Percentiles rank a stretch among this genome's conserved stretches.
Evolutionary conservation across 805 yeast genomes (phyloP).

Genomic region (Metschnikowia corniflorae): DNA sequence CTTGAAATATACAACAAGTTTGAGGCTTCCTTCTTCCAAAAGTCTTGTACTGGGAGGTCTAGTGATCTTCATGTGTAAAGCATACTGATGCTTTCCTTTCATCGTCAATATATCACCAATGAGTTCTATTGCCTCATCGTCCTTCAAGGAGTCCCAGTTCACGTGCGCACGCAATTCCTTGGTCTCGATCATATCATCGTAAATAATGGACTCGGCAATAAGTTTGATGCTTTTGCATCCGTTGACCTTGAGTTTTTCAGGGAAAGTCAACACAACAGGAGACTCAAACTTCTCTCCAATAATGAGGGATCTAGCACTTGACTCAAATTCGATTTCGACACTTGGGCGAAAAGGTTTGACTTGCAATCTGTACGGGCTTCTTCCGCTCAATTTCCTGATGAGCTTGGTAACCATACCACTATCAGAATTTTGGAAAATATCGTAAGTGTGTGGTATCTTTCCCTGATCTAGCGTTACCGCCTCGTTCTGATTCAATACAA

Average conservation of each 20-base stretch:
- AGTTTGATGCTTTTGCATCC: conserved; percentile 21
- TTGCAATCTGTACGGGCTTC: conserved; percentile 6
- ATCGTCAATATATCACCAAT: conserved; percentile 12
- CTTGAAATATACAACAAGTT: conserved; percentile 22
- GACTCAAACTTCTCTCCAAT: conserved; percentile 31
- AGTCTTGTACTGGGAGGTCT: conserved; percentile 19
- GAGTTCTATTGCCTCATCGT: conserved; percentile 36
- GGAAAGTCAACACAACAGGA: conserved; percentile 20
- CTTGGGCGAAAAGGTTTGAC: conserved; percentile 26
- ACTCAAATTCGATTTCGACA: conserved; percentile 13
- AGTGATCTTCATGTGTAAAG: conserved; percentile 23
- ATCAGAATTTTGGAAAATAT: neutral
- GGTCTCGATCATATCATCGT: conserved; percentile 13
- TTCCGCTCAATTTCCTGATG: conserved; percentile 7
- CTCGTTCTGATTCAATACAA: conserved; percentile 6
- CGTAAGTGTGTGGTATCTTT: conserved; percentile 3
- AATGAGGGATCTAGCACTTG: conserved; percentile 16
- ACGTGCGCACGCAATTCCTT: conserved; percentile 21
- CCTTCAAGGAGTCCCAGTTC: conserved; percentile 37
- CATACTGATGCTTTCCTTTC: conserved; percentile 8
- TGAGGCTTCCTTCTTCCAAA: conserved; percentile 9
- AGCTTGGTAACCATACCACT: conserved; percentile 1
- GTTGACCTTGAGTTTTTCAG: conserved; percentile 13
- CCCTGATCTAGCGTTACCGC: conserved; percentile 1
- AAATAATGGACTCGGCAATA: conserved; percentile 20